Evolutionary conservation across 345 rosid species (phyloP).

Genomic region (Excoecaria cochinchinensis): DNA sequence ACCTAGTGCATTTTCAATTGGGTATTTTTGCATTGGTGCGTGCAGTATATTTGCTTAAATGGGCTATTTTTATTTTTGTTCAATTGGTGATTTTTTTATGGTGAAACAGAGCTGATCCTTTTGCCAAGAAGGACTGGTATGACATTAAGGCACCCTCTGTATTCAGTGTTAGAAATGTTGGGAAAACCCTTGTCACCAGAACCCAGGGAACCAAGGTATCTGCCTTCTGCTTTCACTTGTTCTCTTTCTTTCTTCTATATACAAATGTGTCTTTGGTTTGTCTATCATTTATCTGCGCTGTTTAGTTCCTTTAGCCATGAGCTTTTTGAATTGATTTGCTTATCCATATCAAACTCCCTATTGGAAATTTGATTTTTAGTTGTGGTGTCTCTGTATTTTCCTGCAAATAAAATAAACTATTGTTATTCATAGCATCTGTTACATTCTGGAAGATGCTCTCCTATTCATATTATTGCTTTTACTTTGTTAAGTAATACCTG

Average conservation of each 20-base stretch:
- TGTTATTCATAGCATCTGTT: no score
- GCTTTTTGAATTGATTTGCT: no score
- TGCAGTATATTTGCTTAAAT: neutral
- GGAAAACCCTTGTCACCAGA: constrained; percentile 52
- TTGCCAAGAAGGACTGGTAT: constrained; percentile 59
- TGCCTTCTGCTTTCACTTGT: neutral
- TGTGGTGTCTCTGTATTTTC: no score
- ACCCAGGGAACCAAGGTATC: constrained; percentile 62
- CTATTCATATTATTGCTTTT: no score
- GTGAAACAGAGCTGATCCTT: constrained; percentile 45
- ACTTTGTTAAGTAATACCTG: no score
- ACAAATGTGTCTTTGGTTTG: neutral
- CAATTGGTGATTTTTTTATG: neutral
- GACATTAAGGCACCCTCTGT: constrained; percentile 53
- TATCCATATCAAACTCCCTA: no score
- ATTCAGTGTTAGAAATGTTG: constrained; percentile 46
- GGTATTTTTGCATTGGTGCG: neutral
- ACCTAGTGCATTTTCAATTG: neutral
- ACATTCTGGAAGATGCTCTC: no score
- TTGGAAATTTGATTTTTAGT: no score
- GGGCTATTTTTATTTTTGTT: neutral
- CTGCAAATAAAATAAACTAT: no score
- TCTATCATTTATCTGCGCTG: neutral
- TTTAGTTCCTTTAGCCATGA: no score
- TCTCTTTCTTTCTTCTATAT: neutral